phyloP scores from a whole-genome alignment of 352 stramenopile species.

The Pythium dissotocum region DNA sequence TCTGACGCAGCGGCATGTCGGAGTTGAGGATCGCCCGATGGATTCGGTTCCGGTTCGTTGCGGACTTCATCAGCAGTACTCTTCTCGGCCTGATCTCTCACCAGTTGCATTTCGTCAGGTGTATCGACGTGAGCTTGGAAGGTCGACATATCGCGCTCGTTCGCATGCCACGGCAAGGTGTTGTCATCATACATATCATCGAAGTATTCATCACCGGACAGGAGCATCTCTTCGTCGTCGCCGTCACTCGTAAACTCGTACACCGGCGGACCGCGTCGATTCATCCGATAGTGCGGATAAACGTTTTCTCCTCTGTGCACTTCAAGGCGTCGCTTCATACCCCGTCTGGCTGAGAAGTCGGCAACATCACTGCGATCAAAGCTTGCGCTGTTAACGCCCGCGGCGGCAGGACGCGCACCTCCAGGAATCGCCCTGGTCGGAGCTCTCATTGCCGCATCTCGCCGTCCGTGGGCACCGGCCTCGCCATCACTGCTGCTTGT shows the following conservation, averaged over 20 bases:
- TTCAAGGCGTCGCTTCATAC: constrained; percentile 19
- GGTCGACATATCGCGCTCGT: not conserved
- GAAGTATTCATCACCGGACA: constrained; percentile 14
- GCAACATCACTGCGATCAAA: not conserved
- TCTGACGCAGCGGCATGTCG: not conserved
- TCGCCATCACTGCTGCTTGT: constrained; percentile 19
- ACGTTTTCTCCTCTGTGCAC: not conserved
- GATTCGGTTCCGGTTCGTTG: too few relatives aligned
- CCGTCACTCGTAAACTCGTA: constrained; percentile 18
- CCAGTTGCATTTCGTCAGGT: not conserved
- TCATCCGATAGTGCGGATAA: constrained; percentile 7
- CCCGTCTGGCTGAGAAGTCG: not conserved
- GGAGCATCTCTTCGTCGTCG: not conserved
- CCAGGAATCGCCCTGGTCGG: not conserved
- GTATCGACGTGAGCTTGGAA: not conserved
- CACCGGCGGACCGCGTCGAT: not conserved
- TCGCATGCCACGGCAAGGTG: not conserved
- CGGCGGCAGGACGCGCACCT: not conserved
- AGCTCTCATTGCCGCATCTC: not conserved
- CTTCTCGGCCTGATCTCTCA: not conserved
- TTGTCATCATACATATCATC: not conserved
- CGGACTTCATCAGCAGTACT: not conserved
- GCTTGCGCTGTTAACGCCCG: not conserved
- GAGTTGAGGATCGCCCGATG: not conserved
- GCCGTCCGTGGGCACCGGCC: not conserved